A percentile compares a stretch with the other conserved stretches of the same genome.
Evolutionary conservation across 148 eudicot species (phyloP).

Genomic region (Arbutus unedo): DNA sequence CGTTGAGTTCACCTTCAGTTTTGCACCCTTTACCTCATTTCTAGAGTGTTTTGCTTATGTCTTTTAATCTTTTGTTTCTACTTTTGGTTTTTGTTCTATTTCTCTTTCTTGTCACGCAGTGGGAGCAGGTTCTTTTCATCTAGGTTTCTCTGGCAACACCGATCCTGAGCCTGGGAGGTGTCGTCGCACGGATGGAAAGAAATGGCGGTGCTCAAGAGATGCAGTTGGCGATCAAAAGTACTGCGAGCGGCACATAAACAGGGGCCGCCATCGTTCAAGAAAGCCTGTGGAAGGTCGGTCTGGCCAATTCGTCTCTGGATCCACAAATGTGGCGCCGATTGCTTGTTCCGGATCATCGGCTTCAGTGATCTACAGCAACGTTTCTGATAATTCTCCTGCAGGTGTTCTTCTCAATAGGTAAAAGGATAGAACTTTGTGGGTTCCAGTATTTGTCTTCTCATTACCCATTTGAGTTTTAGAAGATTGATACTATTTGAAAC

Average conservation of each 20-base stretch:
- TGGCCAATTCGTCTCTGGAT: constrained; percentile 62
- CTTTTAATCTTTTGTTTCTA: not conserved
- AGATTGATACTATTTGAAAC: not conserved
- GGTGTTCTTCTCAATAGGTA: constrained; percentile 47
- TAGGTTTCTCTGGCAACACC: constrained; percentile 68
- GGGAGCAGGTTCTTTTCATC: constrained; percentile 85
- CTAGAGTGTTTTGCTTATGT: not conserved
- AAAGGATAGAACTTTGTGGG: constrained; percentile 2
- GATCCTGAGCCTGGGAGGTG: constrained; percentile 16
- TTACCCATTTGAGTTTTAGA: not conserved
- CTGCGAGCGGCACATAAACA: constrained; percentile 12
- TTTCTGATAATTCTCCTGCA: constrained; percentile 37
- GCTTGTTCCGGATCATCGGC: constrained; percentile 20
- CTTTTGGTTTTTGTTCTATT: not conserved
- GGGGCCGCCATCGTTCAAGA: constrained; percentile 18
- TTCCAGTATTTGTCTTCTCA: constrained; percentile 15
- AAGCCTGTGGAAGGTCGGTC: constrained; percentile 29
- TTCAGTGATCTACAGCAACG: constrained; percentile 35
- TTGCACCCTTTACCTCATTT: constrained; percentile 15
- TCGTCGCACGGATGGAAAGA: constrained; percentile 15
- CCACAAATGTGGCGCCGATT: constrained; percentile 39
- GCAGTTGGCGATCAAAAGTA: constrained; percentile 13
- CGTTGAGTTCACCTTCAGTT: not conserved
- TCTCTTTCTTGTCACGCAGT: constrained; percentile 20
- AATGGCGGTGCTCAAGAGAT: constrained; percentile 16